A percentile compares a stretch with the other conserved stretches of the same genome.
Evolutionary conservation across 495 filamentous ascomycete genomes (phyloP).

Genomic region (Poronia punctata): DNA sequence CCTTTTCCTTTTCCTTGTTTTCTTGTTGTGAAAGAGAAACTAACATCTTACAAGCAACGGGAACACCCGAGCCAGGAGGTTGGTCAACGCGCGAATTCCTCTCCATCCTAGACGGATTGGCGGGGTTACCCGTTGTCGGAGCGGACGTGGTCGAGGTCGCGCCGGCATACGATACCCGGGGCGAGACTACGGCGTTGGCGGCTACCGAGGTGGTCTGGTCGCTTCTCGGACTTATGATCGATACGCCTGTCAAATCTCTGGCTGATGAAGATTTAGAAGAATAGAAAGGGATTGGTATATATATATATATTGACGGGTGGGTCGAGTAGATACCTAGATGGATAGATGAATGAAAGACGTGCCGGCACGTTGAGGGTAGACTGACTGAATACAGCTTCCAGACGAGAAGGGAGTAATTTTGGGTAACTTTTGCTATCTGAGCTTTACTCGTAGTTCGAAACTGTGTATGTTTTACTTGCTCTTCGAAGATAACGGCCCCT

Average conservation of each 20-base stretch:
- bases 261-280: not conserved
- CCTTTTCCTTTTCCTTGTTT: slow-evolving; percentile 36
- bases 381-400: too few species aligned
- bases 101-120: slow-evolving; percentile 40
- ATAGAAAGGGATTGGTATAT: too few species aligned
- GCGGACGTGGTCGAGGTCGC: slow-evolving; percentile 75
- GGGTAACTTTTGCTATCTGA: too few species aligned
- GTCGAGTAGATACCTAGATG: too few species aligned
- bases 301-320: too few species aligned
- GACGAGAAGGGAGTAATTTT: too few species aligned
- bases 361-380: too few species aligned
- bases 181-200: slow-evolving; percentile 61
- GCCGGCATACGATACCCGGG: slow-evolving; percentile 63
- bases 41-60: slow-evolving; percentile 50
- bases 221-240: slow-evolving; percentile 32
- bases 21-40: slow-evolving; percentile 1
- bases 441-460: too few species aligned
- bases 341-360: too few species aligned
- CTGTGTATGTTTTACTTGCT: too few species aligned
- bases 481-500: too few species aligned
- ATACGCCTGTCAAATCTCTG: slow-evolving; percentile 21
- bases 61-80: slow-evolving; percentile 80
- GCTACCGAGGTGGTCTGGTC: slow-evolving; percentile 43
- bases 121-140: slow-evolving; percentile 68
- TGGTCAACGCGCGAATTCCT: slow-evolving; percentile 72